Evolutionary conservation across 495 filamentous ascomycete species (phyloP), one percentile per base, ranked within the genome.

Genomic region (Penicillium lagena): DNA sequence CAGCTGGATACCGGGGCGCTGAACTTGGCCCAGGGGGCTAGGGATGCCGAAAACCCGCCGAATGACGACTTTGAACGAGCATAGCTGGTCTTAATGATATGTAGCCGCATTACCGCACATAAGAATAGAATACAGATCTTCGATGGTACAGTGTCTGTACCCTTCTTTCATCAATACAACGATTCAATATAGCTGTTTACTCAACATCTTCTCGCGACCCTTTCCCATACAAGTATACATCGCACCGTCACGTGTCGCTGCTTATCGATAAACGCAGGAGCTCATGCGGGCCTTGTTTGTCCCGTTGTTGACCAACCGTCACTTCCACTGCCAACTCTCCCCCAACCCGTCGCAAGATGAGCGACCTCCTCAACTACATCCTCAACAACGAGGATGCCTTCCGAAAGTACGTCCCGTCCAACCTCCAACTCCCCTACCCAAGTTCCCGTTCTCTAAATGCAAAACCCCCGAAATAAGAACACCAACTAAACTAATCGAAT

Each of bases 371-470:
- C 29, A 57, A 70, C 39, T 85, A 79, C 54, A 76, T 87, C 39
- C 63, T 80, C 39, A 62, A 67, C 14, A 70, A 82, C 42, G 81
- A 82, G 62, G 78, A 83, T 51, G 74, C 79, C 27, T 87, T 87
- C 48, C 70, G 78, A 65, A 80, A 73, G 83, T 86, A 66, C 33
- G 28, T 33, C 33, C 17, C 37, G 33, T 8, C 35, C 37, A 35
- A 30, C 17, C 27, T 28, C 22, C n/a, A 8, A 29, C 15, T 29
- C 12, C 4, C 4, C 22, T 22, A 2, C 22, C 22, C 22, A 22
- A 22, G 22, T 22, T 22, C 22, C 22, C 17, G 1, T 17, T 4
- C 2, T 22, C 8, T 27, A 43, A 37, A 27, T 10, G 14, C 17
- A 27, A 11, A 14, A 14, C 17, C 33, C 17, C 39, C 22, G 11